Conservation (phyloP, 352 stramenopile species). For the Elongisporangium senticosum region DNA sequence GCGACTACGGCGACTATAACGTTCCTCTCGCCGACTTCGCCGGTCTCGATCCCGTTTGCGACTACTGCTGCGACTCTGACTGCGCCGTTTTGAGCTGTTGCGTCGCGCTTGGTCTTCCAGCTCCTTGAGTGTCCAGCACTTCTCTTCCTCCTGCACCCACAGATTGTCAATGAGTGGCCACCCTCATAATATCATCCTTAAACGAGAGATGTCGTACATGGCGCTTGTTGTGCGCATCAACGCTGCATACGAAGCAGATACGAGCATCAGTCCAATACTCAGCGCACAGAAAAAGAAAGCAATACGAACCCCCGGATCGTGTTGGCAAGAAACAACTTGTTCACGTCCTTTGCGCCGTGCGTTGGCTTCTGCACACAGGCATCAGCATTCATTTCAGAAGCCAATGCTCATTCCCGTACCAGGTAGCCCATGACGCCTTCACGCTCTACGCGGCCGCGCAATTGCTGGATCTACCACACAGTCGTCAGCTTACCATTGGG, state of each 20-base stretch:
- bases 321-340: constrained; percentile 58
- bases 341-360: constrained; percentile 42
- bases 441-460: constrained; percentile 27
- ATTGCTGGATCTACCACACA: constrained; percentile 21
- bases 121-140: constrained; percentile 43
- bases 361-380: constrained; percentile 1
- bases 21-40: neutral
- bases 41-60: neutral
- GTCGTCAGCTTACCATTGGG: neutral
- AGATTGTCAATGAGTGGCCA: neutral
- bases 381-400: neutral
- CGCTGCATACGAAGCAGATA: constrained; percentile 16
- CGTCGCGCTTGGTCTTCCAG: constrained; percentile 31
- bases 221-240: constrained; percentile 55
- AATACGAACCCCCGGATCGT: constrained; percentile 50
- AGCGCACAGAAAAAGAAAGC: neutral
- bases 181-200: neutral
- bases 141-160: constrained; percentile 36
- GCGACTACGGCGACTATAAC: neutral
- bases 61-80: constrained; percentile 8
- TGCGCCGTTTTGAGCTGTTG: constrained; percentile 10
- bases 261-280: neutral
- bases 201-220: constrained; percentile 19
- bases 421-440: constrained; percentile 47
- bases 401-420: constrained; percentile 15